Conservation (phyloP, 306 rosid genomes). For the Nissolia schottii region DNA sequence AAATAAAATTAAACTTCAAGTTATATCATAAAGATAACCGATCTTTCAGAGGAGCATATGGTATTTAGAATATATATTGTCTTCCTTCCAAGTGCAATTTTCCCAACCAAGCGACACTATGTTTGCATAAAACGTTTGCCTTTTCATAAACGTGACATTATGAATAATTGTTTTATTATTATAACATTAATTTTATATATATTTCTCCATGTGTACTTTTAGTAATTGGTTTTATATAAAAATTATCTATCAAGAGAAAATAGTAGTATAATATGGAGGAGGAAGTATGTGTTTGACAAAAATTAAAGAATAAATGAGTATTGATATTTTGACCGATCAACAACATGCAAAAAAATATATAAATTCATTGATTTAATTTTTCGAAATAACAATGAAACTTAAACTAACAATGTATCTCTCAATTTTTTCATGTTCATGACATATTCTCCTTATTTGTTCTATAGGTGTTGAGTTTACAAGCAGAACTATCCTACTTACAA, state of each 20-base stretch:
- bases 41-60: neutral
- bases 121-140: constrained; percentile 15
- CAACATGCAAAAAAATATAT: neutral
- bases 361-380: neutral
- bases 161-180: neutral
- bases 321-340: neutral
- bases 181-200: too few relatives aligned
- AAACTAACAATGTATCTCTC: neutral
- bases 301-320: neutral
- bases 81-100: constrained; percentile 12
- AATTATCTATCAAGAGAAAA: too few relatives aligned
- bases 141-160: neutral
- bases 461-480: constrained; percentile 69
- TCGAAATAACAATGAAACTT: neutral
- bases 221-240: too few relatives aligned
- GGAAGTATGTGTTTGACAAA: too few relatives aligned
- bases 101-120: constrained; percentile 7
- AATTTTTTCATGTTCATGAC: neutral
- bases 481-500: constrained; percentile 71
- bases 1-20: neutral
- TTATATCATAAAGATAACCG: neutral
- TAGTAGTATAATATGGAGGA: neutral
- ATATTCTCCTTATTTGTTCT: neutral
- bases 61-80: neutral
- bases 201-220: too few relatives aligned